Base-by-base conservation (phyloP, 768 basidiomycete species). In the Auricularia sp. region DNA sequence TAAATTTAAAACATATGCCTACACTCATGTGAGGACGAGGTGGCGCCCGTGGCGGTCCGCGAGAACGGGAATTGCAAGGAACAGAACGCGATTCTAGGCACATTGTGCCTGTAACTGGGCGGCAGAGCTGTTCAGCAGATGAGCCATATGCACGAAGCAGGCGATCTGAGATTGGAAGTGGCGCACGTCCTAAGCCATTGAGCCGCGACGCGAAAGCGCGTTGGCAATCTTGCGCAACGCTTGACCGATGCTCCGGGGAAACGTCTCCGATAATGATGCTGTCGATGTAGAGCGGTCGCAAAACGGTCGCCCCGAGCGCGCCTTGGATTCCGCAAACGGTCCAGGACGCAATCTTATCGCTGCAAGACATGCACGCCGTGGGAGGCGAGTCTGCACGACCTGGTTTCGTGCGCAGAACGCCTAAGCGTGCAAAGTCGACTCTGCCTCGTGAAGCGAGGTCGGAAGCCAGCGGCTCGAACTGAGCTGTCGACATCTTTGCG, bases 341-440 rank as follows among this genome's bases (percentile, higher is more conserved):
- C 93, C 94, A 98, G 3, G 82, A 76, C 0, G 93, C 92, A 51
- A 98, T 87, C 75, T 98, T 98, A 73, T 98, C 95, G 68, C 90
- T 92, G 75, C 95, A 98, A 0, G 93, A 92, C 87, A 97, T 91
- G 70, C 83, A 91, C 0, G 83, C 72, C 1, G 95, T 92, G 0
- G 86, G 85, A 0, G 87, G 87, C 0, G 93, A 88, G 71, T 98
- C 95, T 0, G 91, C 89, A 62, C 95, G 85, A 2, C 93, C 96
- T 4, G 95, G 95, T 71, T 98, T 98, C 0, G 96, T 97, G 36
- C 95, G 89, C 56, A 98, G 75, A 8, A 88, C 86, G 4, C 91
- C 89, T 23, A 85, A 76, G 18, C 86, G 78, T 3, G 83, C 69
- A 72, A 96, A 98, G 62, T 90, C 86, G 69, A 90, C 85, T 21